Evolutionary conservation across 495 filamentous ascomycete species (phyloP), one percentile per base, ranked within the genome.

Genomic region (Immersiella caudata): DNA sequence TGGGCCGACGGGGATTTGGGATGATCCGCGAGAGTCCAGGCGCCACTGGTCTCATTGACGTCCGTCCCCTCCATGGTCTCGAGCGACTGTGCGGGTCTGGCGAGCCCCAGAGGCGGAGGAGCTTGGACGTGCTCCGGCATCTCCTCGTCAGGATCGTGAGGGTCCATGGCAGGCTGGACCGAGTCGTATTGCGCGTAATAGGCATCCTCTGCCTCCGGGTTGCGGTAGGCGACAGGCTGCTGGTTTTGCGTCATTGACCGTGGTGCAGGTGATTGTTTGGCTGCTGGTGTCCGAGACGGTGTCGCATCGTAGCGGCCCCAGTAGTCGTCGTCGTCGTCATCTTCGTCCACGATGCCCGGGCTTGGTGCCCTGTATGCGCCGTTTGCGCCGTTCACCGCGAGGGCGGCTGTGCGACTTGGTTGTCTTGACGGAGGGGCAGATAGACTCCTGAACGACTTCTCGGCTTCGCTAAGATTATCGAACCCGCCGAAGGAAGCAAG

Each of bases 251-350:
- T 52, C 58, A 73, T 61, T 16, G 74, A 65, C 20, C 70, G 70
- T 0, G 88, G 86, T 1, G 87, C 86, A 1, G 88, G 86, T 12
- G 89, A 89, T 35, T 76, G 80, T 64, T 91, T 89, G 0, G 80
- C 77, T 0, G 87, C 87, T 6, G 94, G 94, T 21, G 93, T 94
- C 36, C 87, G 83, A 8, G 86, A 87, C 1, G 92, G 91, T 12
- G 93, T 95, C 9, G 88, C 86, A 81, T 97, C 95, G 75, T 99
- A 99, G 68, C 89, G 89, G 29, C 89, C 92, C 95, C 95, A 99
- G 78, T 98, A 99, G 70, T 88, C 91, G 68, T 93, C 93, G 68
- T 93, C 93, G 66, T 97, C 93, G 29, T 96, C 92, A 20, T 92
- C 90, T 0, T 90, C 89, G 0, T 85, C 84, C 1, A 81, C 75